phyloP scores from a whole-genome alignment of 2,329 filamentous ascomycete genomes.

The Alternaria consortialis region DNA sequence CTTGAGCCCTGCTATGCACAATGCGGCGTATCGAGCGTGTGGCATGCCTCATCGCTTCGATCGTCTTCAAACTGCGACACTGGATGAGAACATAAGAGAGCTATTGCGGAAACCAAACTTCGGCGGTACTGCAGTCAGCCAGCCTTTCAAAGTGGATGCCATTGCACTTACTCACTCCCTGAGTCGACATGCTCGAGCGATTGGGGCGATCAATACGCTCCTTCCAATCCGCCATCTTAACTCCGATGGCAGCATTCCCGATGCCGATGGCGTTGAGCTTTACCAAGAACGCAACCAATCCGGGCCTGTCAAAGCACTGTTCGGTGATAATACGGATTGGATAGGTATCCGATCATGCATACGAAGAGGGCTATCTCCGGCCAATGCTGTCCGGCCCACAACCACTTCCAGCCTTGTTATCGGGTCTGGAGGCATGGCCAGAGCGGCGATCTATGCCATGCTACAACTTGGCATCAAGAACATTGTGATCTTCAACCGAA shows the following conservation, averaged over 20 bases:
- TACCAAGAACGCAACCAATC: slow-evolving; percentile 67
- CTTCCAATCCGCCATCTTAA: slow-evolving; percentile 72
- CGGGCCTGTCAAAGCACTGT: slow-evolving; percentile 72
- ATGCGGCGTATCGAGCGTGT: slow-evolving; percentile 70
- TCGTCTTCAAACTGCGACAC: slow-evolving; percentile 67
- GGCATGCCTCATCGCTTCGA: slow-evolving; percentile 74
- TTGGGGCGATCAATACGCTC: slow-evolving; percentile 78
- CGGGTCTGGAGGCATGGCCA: slow-evolving; percentile 74
- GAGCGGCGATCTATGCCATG: slow-evolving; percentile 80
- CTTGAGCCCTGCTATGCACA: slow-evolving; percentile 80
- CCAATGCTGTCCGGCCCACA: slow-evolving; percentile 64
- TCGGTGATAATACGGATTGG: slow-evolving; percentile 84
- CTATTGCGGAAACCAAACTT: slow-evolving; percentile 72
- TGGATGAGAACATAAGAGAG: slow-evolving; percentile 66
- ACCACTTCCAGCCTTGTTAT: slow-evolving; percentile 62
- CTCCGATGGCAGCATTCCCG: slow-evolving; percentile 64
- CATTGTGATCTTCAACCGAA: slow-evolving; percentile 78
- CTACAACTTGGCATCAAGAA: slow-evolving; percentile 80
- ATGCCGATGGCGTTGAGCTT: slow-evolving; percentile 62
- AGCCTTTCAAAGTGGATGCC: slow-evolving; percentile 78
- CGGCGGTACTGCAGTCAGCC: slow-evolving; percentile 74
- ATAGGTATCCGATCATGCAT: slow-evolving; percentile 79
- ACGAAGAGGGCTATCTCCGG: slow-evolving; percentile 74
- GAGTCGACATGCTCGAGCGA: slow-evolving; percentile 75
- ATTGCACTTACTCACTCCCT: slow-evolving; percentile 70